Evolutionary conservation across 1,139 yeast genomes (phyloP).

Genomic region (Candida glucosophila): DNA sequence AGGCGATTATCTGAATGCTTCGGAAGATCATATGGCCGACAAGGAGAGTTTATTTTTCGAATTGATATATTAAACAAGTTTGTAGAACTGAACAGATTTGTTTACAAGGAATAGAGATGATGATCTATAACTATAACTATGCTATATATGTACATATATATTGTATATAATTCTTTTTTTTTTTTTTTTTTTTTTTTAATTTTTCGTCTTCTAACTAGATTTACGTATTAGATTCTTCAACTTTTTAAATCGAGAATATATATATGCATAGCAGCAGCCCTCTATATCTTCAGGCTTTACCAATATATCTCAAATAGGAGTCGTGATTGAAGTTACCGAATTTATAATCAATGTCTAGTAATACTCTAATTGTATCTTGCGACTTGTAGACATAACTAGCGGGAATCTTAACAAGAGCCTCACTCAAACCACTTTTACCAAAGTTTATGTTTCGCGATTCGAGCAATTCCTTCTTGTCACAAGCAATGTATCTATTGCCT

Average conservation of each 20-base stretch:
- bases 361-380: constrained; percentile 52
- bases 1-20: constrained; percentile 11
- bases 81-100: constrained; percentile 9
- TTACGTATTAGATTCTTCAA: no score
- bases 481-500: constrained; percentile 27
- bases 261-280: no score
- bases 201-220: no score
- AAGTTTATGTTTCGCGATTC: constrained; percentile 9
- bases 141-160: background rate
- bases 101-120: constrained; percentile 6
- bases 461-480: constrained; percentile 26
- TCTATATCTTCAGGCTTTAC: no score
- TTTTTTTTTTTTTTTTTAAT: no score
- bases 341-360: constrained; percentile 55
- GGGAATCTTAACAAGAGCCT: constrained; percentile 35
- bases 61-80: constrained; percentile 10
- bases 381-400: constrained; percentile 51
- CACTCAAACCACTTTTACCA: constrained; percentile 13
- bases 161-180: constrained; percentile 1
- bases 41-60: constrained; percentile 12
- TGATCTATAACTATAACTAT: background rate
- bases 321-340: constrained; percentile 48
- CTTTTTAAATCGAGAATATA: no score
- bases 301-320: constrained; percentile 42
- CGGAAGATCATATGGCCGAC: constrained; percentile 5